phyloP scores from a whole-genome alignment of 495 filamentous ascomycete species.

The Trichoderma reesei region DNA sequence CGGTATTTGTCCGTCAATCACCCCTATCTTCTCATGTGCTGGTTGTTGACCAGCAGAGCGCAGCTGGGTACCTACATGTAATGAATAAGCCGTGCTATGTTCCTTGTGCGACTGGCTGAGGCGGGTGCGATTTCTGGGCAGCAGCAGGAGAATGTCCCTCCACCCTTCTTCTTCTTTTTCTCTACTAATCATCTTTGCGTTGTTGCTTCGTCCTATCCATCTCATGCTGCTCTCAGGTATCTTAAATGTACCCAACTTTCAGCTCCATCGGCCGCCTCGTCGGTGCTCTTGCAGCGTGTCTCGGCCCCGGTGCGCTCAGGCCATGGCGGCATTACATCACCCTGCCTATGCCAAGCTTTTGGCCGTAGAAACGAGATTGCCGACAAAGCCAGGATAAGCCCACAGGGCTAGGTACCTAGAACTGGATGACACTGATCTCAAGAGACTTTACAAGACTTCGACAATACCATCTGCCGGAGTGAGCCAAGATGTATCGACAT shows the following conservation, averaged over 20 bases:
- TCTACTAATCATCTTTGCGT: neutral
- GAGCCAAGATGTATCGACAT: too few relatives aligned
- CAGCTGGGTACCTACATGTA: neutral
- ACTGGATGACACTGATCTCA: neutral
- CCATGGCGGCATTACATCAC: slow-evolving; percentile 7
- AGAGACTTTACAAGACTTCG: neutral
- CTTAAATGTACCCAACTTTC: neutral
- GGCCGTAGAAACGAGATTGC: neutral
- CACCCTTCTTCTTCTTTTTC: neutral
- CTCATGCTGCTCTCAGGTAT: neutral
- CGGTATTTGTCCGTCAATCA: neutral
- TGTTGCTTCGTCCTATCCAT: neutral
- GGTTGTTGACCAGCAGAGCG: neutral
- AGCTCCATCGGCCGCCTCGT: neutral
- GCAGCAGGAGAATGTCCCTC: too few relatives aligned
- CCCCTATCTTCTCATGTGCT: neutral
- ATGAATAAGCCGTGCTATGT: neutral
- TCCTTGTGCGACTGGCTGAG: neutral
- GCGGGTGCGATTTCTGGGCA: neutral
- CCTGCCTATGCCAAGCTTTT: slow-evolving; percentile 7
- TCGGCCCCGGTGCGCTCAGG: neutral
- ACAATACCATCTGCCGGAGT: too few relatives aligned
- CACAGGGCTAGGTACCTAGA: neutral
- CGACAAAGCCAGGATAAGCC: slow-evolving; percentile 1
- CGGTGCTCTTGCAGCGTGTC: neutral